phyloP scores from a whole-genome alignment of 371 early-diverging fungal genomes.

The Blakeslea trispora region DNA sequence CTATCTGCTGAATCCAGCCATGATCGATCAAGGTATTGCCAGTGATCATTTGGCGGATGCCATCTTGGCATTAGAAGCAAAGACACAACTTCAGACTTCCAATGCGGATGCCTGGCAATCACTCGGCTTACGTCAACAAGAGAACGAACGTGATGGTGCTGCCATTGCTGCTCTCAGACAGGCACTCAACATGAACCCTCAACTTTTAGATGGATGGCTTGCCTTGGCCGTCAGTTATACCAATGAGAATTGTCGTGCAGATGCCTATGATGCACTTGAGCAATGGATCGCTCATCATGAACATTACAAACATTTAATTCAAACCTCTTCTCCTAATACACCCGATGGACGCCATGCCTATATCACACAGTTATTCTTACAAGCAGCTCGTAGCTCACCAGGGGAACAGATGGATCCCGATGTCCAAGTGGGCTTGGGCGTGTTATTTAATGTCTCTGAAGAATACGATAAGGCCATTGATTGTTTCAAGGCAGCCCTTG shows the following conservation, averaged over 20 bases:
- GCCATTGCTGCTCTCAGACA: conserved; percentile 86
- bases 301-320: conserved; percentile 50
- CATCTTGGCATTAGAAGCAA: conserved; percentile 91
- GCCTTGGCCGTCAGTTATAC: conserved; percentile 89
- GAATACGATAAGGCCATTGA: conserved; percentile 92
- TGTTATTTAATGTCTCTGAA: conserved; percentile 82
- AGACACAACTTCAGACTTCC: conserved; percentile 77
- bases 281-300: conserved; percentile 78
- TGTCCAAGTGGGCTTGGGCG: conserved; percentile 89
- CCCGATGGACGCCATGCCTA: conserved; percentile 55
- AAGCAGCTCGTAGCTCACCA: conserved; percentile 68
- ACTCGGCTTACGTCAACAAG: conserved; percentile 86
- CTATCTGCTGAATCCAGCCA: conserved; percentile 54
- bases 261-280: conserved; percentile 84
- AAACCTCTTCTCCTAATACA: neutral
- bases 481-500: conserved; percentile 90
- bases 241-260: conserved; percentile 77
- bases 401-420: conserved; percentile 79
- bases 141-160: conserved; percentile 88
- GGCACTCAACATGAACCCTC: conserved; percentile 70
- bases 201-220: conserved; percentile 70
- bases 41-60: conserved; percentile 75
- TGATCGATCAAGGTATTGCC: conserved; percentile 51
- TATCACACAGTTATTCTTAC: conserved; percentile 71
- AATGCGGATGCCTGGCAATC: conserved; percentile 82